These are phyloP conservation scores for Turritis glabra DNA, from an alignment of 345 rosid species.

Conservation along the genomic window DNA sequence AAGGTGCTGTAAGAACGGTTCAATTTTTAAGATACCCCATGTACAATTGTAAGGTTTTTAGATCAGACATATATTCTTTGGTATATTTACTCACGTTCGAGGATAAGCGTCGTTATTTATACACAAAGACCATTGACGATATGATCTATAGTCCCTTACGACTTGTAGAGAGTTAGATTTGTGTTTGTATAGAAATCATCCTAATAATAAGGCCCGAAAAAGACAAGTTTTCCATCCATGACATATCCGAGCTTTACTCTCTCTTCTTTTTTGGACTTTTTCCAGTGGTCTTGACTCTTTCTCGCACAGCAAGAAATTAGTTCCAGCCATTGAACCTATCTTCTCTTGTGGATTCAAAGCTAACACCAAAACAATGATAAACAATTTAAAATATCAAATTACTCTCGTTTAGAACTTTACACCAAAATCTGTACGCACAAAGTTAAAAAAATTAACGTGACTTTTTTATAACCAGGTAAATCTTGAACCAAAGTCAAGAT, in stretches of 20 bases:
- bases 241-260: background rate
- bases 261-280: background rate
- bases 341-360: constrained; percentile 23
- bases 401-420: background rate
- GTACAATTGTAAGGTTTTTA: no score
- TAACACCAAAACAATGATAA: constrained; percentile 18
- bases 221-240: constrained; percentile 27
- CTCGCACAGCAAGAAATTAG: constrained; percentile 20
- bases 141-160: background rate
- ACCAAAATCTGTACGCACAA: background rate
- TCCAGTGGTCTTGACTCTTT: background rate
- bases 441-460: background rate
- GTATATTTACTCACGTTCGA: no score
- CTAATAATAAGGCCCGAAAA: constrained; percentile 2
- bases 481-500: background rate
- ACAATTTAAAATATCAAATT: background rate
- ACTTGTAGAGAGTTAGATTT: background rate
- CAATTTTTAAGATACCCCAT: no score
- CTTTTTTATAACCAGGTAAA: background rate
- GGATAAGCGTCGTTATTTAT: no score
- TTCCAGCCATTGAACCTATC: constrained; percentile 25
- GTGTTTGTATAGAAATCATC: background rate
- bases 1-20: no score
- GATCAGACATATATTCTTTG: no score
- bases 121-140: no score